Conservation (phyloP, 2,329 filamentous ascomycete genomes). For the Colletotrichum echinochloae region DNA sequence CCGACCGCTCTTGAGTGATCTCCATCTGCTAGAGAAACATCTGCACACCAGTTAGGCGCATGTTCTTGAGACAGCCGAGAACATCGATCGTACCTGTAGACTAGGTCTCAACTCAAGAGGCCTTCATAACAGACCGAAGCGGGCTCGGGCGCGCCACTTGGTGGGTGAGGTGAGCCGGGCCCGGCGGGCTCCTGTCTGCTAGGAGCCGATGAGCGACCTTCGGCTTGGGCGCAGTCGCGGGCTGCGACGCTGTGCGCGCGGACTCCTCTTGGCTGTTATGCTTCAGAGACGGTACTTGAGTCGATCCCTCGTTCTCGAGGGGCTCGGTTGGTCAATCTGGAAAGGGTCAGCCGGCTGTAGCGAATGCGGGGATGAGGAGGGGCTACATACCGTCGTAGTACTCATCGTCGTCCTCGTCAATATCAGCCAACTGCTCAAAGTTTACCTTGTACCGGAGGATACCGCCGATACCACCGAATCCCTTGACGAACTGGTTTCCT, state of each 20-base stretch:
- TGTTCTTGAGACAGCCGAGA: background rate
- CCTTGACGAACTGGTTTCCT: conserved; percentile 99
- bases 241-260: conserved; percentile 46
- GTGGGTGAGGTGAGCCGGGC: conserved; percentile 56
- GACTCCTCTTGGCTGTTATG: conserved; percentile 48
- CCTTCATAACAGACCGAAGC: conserved; percentile 76
- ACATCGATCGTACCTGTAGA: conserved; percentile 37
- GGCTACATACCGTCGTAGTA: conserved; percentile 76
- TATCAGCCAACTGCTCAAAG: conserved; percentile 97
- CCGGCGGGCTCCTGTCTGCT: conserved; percentile 59
- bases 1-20: conserved; percentile 36
- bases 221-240: conserved; percentile 54
- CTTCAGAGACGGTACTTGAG: conserved; percentile 66
- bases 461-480: conserved; percentile 97
- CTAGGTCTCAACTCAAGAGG: conserved; percentile 61
- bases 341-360: conserved; percentile 27
- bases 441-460: conserved; percentile 99
- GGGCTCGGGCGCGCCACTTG: conserved; percentile 73
- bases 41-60: conserved; percentile 5
- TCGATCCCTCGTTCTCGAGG: conserved; percentile 90
- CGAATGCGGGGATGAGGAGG: background rate
- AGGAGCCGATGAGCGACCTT: conserved; percentile 59
- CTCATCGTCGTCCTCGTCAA: conserved; percentile 91
- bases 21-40: conserved; percentile 35
- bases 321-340: conserved; percentile 89